Evolutionary conservation across 805 yeast species (phyloP), one percentile per base, ranked within the genome.

Genomic region (Priceomyces medius): DNA sequence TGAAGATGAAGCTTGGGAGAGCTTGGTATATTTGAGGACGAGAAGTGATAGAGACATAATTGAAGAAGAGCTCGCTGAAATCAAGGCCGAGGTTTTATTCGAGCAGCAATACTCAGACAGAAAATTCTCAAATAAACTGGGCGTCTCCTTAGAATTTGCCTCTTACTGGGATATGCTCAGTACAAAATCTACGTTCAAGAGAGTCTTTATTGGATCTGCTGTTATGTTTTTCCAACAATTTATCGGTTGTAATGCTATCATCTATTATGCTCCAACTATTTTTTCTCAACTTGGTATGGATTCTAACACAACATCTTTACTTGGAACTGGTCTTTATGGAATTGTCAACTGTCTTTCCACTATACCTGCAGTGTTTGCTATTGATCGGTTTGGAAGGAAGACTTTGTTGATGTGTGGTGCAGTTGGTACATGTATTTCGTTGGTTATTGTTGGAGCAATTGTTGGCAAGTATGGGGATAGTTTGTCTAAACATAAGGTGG

Each of bases 1-100:
- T 53, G 64, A 68, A 47, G 72, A 68, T 28, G 83, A 80, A 50
- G 84, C 85, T 21, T 42, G 46, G 40, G 27, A 37, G 7, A 35
- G 38, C 17, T 40, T 46, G 28, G 46, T 58, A 38, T 59, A 58
- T 43, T 37, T 60, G 38, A 36, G 41, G 21, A 1, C 43, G 51
- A 44, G 42, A 41, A 29, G 55, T 53, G 42, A 52, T 34, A 51
- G 50, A 23, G 44, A 48, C 14, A 24, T 38, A 14, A 24, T 47
- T 14, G 51, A 51, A 31, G 43, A 41, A 29, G 55, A 51, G 34
- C 49, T 45, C 37, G 21, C 37, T 19, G 51, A 49, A 41, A 51
- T 51, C 46, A 47, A 49, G 27, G 41, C 45, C 7, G 51, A 50
- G 29, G 48, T 44, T n/a, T 28, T 44, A 12, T 46, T 44, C 27